Base-by-base conservation (phyloP, 768 basidiomycete genomes). In the Tubosaeta sp. region DNA sequence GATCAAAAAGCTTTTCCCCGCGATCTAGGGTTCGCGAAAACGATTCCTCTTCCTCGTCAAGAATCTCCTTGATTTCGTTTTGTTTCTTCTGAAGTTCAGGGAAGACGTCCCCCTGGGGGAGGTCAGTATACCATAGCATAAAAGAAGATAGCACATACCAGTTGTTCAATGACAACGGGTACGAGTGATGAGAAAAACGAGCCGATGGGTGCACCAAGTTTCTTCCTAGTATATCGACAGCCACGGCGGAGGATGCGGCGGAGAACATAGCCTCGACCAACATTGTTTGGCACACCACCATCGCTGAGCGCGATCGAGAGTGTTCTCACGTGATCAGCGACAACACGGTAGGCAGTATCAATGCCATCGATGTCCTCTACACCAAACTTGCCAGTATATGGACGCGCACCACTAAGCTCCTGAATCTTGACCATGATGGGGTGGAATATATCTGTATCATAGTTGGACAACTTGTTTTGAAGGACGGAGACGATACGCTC, bases 21-120 rank as follows among this genome's bases (percentile, higher is more conserved):
- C 96, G 86, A 68, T 95, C 94, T 29, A 99, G 79, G 8, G 96
- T 98, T n/a, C 93, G 82, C 8, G 94, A 90, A 68, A 99, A 98
- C 0, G 94, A 96, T 58, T 90, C 90, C 65, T 99, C 96, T 69
- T 99, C 96, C 63, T 98, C 96, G 64, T 98, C 86, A 16, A 98
- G 78, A 55, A 99, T 93, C 68, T 96, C 92, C 65, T 93, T 92
- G 63, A 97, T 83, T 57, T 91, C 93, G 9, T 79, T 80, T 27
- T 81, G 75, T 59, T 82, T 86, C 66, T 83, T 91, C 18, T 80
- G 88, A 58, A 98, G 84, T 71, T 98, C 96, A 2, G 96, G 96
- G 79, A 96, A 99, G 49, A 85, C 81, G 46, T 76, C 79, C 21
- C 90, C 87, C 93, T 95, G 58, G 13, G 34, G 44, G 42, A 47